phyloP scores from a whole-genome alignment of 2,329 filamentous ascomycete species.

The Amauroascus niger region DNA sequence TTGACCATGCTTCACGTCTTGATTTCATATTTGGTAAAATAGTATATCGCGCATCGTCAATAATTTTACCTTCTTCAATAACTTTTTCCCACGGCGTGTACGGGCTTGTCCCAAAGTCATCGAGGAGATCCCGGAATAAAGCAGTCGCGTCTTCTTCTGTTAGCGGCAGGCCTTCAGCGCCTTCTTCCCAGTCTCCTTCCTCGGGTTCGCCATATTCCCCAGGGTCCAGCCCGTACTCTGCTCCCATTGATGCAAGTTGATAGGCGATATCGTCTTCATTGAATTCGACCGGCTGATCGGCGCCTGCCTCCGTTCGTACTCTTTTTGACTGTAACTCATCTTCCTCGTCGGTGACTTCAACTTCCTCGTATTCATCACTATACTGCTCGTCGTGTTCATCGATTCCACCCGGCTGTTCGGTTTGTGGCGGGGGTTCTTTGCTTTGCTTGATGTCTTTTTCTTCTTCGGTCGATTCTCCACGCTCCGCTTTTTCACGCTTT shows the following conservation, averaged over 20 bases:
- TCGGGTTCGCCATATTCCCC: slow-evolving; percentile 62
- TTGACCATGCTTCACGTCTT: slow-evolving; percentile 71
- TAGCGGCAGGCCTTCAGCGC: slow-evolving; percentile 58
- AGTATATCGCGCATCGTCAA: slow-evolving; percentile 81
- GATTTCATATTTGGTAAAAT: slow-evolving; percentile 70
- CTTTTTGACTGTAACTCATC: slow-evolving; percentile 44
- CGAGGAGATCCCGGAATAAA: slow-evolving; percentile 75
- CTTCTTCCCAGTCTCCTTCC: slow-evolving; percentile 46
- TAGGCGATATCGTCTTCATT: slow-evolving; percentile 90
- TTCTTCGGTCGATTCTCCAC: slow-evolving; percentile 21
- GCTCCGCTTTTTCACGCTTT: slow-evolving; percentile 49
- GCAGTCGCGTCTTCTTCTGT: slow-evolving; percentile 65
- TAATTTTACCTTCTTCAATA: slow-evolving; percentile 67
- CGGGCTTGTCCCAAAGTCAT: slow-evolving; percentile 72
- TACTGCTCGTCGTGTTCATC: slow-evolving; percentile 35
- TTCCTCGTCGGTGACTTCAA: slow-evolving; percentile 59
- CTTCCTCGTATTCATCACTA: slow-evolving; percentile 66
- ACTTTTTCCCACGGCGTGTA: slow-evolving; percentile 88
- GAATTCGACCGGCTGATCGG: slow-evolving; percentile 59
- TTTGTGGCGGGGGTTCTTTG: slow-evolving; percentile 7
- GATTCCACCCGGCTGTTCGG: not conserved
- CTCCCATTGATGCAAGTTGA: slow-evolving; percentile 80
- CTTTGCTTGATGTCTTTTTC: slow-evolving; percentile 12
- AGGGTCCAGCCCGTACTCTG: slow-evolving; percentile 68
- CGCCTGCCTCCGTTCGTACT: slow-evolving; percentile 42